Evolutionary conservation across 2,329 filamentous ascomycete genomes (phyloP).

Genomic region (Fusarium abutilonis): DNA sequence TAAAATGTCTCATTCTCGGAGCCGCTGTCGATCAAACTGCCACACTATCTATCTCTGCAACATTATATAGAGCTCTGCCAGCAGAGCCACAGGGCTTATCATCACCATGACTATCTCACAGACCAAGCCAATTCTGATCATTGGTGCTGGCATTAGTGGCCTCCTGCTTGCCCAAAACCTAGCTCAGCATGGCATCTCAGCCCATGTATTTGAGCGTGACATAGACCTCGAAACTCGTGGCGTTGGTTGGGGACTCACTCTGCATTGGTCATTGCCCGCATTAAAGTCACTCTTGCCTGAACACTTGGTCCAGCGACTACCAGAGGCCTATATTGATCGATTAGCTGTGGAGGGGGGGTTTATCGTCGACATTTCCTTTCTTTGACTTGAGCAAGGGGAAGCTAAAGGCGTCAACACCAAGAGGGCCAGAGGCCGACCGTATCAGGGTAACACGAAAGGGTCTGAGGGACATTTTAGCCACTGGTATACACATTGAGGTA

Average conservation of each 20-base stretch:
- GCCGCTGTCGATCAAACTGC: too few relatives aligned
- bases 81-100: rapidly evolving
- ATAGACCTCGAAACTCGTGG: slow-evolving; percentile 57
- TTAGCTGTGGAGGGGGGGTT: slow-evolving; percentile 58
- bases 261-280: slow-evolving; percentile 68
- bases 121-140: slow-evolving; percentile 47
- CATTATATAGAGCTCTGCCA: rapidly evolving
- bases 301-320: slow-evolving; percentile 56
- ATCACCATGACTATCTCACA: slow-evolving; percentile 2
- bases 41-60: too few relatives aligned
- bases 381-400: slow-evolving; percentile 64
- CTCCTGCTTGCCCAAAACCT: slow-evolving; percentile 52
- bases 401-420: slow-evolving; percentile 53
- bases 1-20: background rate
- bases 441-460: slow-evolving; percentile 60
- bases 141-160: slow-evolving; percentile 53
- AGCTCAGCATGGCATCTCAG: slow-evolving; percentile 50
- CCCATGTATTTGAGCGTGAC: slow-evolving; percentile 65
- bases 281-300: slow-evolving; percentile 62
- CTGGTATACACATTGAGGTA: slow-evolving; percentile 59
- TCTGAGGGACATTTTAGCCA: slow-evolving; percentile 57
- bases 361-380: slow-evolving; percentile 62
- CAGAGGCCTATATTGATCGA: slow-evolving; percentile 64
- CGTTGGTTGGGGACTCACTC: slow-evolving; percentile 70
- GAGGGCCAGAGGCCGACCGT: slow-evolving; percentile 55